Evolutionary conservation across 108 stramenopile genomes (phyloP).

Genomic region (Seminavis robusta): DNA sequence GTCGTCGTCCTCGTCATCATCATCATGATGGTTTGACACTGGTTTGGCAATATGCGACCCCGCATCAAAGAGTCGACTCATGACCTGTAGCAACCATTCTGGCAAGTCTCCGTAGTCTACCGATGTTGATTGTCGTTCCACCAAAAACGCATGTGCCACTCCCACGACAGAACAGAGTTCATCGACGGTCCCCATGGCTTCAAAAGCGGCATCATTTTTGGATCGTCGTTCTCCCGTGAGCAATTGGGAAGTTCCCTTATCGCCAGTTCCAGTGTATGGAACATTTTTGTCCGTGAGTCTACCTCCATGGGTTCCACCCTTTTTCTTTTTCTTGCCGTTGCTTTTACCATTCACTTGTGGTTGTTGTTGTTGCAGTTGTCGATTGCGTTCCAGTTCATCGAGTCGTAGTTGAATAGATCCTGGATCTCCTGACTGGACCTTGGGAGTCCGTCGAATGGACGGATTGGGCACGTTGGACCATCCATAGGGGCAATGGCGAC

Average conservation of each 20-base stretch:
- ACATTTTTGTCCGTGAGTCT: conserved; percentile 72
- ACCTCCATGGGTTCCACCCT: conserved; percentile 53
- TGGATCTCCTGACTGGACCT: conserved; percentile 50
- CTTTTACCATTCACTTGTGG: neutral
- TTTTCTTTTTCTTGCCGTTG: conserved; percentile 10
- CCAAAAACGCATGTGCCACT: conserved; percentile 54
- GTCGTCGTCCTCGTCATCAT: conserved; percentile 19
- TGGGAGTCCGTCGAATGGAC: conserved; percentile 11
- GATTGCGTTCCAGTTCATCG: conserved; percentile 6
- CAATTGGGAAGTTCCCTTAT: conserved; percentile 64
- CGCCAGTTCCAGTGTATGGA: conserved; percentile 78
- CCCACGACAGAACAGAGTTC: conserved; percentile 80
- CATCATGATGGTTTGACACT: neutral
- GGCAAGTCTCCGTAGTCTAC: conserved; percentile 37
- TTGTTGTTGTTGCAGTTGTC: neutral
- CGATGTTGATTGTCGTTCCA: neutral
- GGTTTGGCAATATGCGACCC: conserved; percentile 82
- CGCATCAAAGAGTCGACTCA: conserved; percentile 82
- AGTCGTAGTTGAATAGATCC: conserved; percentile 14
- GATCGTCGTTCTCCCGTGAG: conserved; percentile 75
- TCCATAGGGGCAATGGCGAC: conserved; percentile 93
- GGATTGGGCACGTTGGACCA: conserved; percentile 65
- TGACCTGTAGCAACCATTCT: conserved; percentile 63
- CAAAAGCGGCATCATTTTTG: conserved; percentile 72
- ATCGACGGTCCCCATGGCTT: conserved; percentile 83